Evolutionary conservation across 441 rosid genomes (phyloP), one percentile per base, ranked within the genome.

Genomic region (Adansonia rubrostipa): DNA sequence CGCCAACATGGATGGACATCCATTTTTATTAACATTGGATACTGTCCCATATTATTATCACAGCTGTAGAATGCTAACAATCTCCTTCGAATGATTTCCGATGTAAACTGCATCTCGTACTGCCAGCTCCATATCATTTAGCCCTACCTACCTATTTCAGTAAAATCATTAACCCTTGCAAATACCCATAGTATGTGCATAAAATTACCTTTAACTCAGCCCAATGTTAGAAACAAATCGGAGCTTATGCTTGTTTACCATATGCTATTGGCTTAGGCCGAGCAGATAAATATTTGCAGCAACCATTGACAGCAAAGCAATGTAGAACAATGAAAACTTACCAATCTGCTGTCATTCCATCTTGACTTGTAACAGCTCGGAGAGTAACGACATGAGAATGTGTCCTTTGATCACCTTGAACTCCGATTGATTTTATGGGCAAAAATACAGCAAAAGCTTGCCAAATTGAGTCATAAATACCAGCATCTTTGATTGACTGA

Each of bases 281-380:
- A 42, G 17, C 66, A 57, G 20, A 36, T 42, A 57, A 20, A 40
- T 8, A 42, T 57, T 51, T 19, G 53, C 65, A 75, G 19, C 14
- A 45, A 5, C 4, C 24, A 51, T 36, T 50, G 70, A 73, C 19
- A 53, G 53, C 5, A 73, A 62, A 80, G 66, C 48, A 53, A 6
- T 11, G 36, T 45, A 22, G 45, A 72, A 4, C 71, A 72, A 80
- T 45, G 71, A 69, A 47, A 72, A 53, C 85, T 79, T 76, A 94
- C 98, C 98, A 96, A 78, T 96, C 98, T 67, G 98, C 98, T 11
- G 98, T 96, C 97, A 94, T 94, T 79, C 99, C 97, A 40, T 96
- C 98, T 89, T 96, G 96, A 86, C 98, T 96, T 62, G 96, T 93
- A 69, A 96, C 98, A 22, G 98, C 99, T 53, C 97, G 89, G 56